Evolutionary conservation across 140 eudicot species (phyloP), one percentile per base, ranked within the genome.

Genomic region (Bidens hawaiensis): DNA sequence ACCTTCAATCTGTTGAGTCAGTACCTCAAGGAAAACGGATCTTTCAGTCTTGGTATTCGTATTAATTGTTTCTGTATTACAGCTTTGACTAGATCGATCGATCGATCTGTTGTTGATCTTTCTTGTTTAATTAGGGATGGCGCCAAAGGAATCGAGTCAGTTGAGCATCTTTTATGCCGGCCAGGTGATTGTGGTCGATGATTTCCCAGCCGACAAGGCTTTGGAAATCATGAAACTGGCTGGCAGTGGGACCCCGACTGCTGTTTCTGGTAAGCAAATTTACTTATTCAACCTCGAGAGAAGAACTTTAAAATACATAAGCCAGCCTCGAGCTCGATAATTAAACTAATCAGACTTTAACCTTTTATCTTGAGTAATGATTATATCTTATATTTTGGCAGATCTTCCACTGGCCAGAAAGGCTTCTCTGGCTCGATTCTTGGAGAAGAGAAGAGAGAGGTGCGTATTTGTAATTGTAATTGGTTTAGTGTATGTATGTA

Each of bases 401-500:
- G 94, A 82, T 84, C 80, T 88, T 60, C 96, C 96, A 5, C 77
- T 88, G 70, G 89, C 87, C 19, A 46, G 52, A 46, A 46, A 46
- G 9, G 52, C 52, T 46, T 46, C 96, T 4, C 78, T 88, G 4
- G 76, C 79, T 19, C 79, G 96, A 19, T 88, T 88, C 71, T 53
- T 88, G 57, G 94, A 88, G 87, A 88, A 88, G 75, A 77, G 96
- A 69, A 84, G 80, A 46, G 86, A 87, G 52, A 77, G 96, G 82
- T 36, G 12, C n/a, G n/a, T n/a, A n/a, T n/a, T n/a, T n/a, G n/a
- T n/a, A n/a, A n/a, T n/a, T n/a, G n/a, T n/a, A n/a, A n/a, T n/a
- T n/a, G n/a, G n/a, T n/a, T n/a, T n/a, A n/a, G n/a, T n/a, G n/a
- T n/a, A n/a, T n/a, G n/a, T n/a, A n/a, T n/a, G n/a, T n/a, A n/a